Evolutionary conservation across 2,329 filamentous ascomycete genomes (phyloP).

Genomic region (Aspergillus sojae): DNA sequence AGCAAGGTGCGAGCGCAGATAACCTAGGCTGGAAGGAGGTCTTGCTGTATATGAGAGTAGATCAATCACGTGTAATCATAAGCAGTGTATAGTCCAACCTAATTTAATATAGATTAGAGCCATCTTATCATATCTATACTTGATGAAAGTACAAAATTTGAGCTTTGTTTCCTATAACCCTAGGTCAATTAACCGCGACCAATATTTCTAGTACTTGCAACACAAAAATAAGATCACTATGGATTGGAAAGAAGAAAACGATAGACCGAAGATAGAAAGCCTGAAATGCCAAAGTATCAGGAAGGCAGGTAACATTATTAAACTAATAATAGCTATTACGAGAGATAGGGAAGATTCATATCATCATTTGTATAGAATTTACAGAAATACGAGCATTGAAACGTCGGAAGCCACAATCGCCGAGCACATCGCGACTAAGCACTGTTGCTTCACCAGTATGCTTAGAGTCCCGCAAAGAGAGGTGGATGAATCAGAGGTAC

Average conservation of each 20-base stretch:
- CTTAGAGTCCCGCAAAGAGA: neutral
- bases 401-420: neutral
- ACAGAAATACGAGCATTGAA: neutral
- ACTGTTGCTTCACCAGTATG: neutral
- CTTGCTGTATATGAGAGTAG: neutral
- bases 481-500: neutral
- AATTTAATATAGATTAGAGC: neutral
- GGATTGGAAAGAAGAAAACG: neutral
- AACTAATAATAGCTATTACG: constrained; percentile 10
- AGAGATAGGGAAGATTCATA: constrained; percentile 2
- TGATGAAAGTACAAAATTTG: neutral
- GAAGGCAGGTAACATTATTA: constrained; percentile 11
- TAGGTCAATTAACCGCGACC: neutral
- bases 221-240: neutral
- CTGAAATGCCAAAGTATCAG: neutral
- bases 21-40: neutral
- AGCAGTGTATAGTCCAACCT: neutral
- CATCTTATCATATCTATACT: neutral
- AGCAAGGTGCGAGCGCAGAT: neutral
- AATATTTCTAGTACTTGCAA: neutral
- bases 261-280: constrained; percentile 3
- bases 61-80: neutral
- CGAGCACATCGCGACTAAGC: neutral
- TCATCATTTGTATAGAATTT: neutral
- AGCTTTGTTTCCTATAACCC: neutral